Conservation (phyloP, 345 rosid genomes). For the Balakata baccata region DNA sequence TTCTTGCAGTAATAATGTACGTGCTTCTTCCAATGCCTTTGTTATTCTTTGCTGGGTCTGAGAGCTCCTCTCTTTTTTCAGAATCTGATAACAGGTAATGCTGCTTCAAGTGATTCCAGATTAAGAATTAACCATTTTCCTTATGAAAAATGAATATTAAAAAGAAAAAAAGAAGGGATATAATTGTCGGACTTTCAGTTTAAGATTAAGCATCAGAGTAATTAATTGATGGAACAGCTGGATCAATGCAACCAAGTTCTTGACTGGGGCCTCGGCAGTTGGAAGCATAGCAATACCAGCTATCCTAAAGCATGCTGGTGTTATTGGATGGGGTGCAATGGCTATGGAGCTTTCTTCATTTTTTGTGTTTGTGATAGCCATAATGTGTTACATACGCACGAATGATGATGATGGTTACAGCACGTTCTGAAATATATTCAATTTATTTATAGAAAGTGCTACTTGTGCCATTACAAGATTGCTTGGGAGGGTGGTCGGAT, state of each 20-base stretch:
- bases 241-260: slow-evolving; percentile 84
- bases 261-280: slow-evolving; percentile 83
- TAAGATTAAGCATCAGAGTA: background rate
- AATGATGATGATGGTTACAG: slow-evolving; percentile 51
- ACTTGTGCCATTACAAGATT: background rate
- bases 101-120: slow-evolving; percentile 3
- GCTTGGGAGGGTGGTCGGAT: background rate
- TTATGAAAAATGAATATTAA: background rate
- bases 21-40: slow-evolving; percentile 95
- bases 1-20: slow-evolving; percentile 74
- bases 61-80: slow-evolving; percentile 48
- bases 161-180: background rate
- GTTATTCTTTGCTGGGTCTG: slow-evolving; percentile 81
- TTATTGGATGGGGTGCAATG: slow-evolving; percentile 93
- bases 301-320: slow-evolving; percentile 83
- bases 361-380: slow-evolving; percentile 63
- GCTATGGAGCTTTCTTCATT: slow-evolving; percentile 80
- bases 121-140: slow-evolving; percentile 5
- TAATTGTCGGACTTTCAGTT: background rate
- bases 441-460: background rate
- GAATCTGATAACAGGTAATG: slow-evolving; percentile 66
- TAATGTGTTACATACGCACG: slow-evolving; percentile 60
- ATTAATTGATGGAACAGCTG: slow-evolving; percentile 47
- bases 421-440: slow-evolving; percentile 30
- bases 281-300: slow-evolving; percentile 95